Evolutionary conservation across 2,329 filamentous ascomycete species (phyloP).

Genomic region (Aotearoamyces nothofagi): DNA sequence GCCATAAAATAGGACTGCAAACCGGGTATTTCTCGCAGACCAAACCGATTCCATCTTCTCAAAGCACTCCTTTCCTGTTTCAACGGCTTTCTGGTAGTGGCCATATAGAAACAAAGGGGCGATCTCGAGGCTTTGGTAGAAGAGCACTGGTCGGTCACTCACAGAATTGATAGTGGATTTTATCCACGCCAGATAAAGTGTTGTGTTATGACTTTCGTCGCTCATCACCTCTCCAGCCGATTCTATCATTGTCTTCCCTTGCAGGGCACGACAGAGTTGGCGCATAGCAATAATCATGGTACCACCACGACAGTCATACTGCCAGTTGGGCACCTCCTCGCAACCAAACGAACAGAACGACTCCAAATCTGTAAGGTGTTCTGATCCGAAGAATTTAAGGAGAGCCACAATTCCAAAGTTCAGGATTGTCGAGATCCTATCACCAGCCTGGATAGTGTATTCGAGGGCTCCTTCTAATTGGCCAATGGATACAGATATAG

Average conservation of each 20-base stretch:
- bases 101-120: constrained; percentile 48
- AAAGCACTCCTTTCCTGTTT: constrained; percentile 35
- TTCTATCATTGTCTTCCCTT: constrained; percentile 52
- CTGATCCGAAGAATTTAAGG: constrained; percentile 53
- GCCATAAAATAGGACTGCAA: constrained; percentile 44
- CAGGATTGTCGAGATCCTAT: constrained; percentile 56
- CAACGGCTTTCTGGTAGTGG: constrained; percentile 42
- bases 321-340: constrained; percentile 60
- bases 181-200: constrained; percentile 43
- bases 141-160: constrained; percentile 45
- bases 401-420: constrained; percentile 53
- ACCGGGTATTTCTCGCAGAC: constrained; percentile 41
- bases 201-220: constrained; percentile 49
- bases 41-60: constrained; percentile 34
- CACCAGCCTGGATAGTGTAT: constrained; percentile 48
- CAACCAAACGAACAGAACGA: constrained; percentile 56
- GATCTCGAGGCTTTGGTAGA: constrained; percentile 55
- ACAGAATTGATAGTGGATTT: constrained; percentile 31
- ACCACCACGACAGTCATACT: constrained; percentile 55
- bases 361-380: constrained; percentile 55
- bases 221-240: constrained; percentile 37
- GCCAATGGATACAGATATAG: constrained; percentile 39
- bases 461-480: constrained; percentile 53
- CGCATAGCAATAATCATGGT: constrained; percentile 49
- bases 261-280: constrained; percentile 53